Evolutionary conservation across 2,329 filamentous ascomycete genomes (phyloP), one percentile per base, ranked within the genome.

Genomic region (Phialophora macrospora): DNA sequence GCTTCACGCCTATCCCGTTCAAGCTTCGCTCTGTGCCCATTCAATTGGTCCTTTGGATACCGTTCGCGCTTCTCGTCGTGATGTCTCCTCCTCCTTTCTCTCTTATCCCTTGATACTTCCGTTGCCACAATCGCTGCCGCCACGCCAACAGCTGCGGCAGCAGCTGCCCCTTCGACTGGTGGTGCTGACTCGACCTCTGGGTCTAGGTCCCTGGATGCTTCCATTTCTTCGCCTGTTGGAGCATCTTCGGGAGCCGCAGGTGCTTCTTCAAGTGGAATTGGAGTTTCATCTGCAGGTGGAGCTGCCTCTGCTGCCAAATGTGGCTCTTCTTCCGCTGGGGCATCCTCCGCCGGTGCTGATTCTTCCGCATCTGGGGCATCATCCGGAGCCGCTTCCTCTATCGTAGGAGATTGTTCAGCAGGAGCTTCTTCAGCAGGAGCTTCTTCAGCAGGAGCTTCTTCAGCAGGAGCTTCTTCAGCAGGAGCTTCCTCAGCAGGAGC

Each of bases 21-120:
- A 71, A 73, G 28, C 73, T 70, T 48, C 73, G 75, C 63, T 76
- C 77, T 60, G 69, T 74, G 59, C 60, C 70, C 58, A 60, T 70
- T 52, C 66, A 66, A 34, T 64, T 56, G 61, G 63, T 68, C 57
- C 68, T 60, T 51, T 6, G 60, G 58, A 9, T 60, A 54, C 12
- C 62, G 52, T 60, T 58, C 62, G 3, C 60, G 60, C 55, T 59
- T 46, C 41, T 71, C 62, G 63, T 61, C 51, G 22, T 66, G 62
- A 62, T 72, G 63, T 41, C 52, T 54, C 44, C 64, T 64, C 49
- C 68, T 62, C 65, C 63, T 65, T 67, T 69, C 55, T 48, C 52
- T 68, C 7, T 51, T 44, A 28, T 46, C n/a, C 30, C 64, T 60
- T 7, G 62, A 58, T 38, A 52, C 46, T 12, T 58, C 52, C 9